Percentiles rank a stretch among this genome's conserved stretches.
These are phyloP conservation scores for Fulvia fulva DNA, from an alignment of 2,329 filamentous ascomycete genomes.

Conservation along the genomic window DNA sequence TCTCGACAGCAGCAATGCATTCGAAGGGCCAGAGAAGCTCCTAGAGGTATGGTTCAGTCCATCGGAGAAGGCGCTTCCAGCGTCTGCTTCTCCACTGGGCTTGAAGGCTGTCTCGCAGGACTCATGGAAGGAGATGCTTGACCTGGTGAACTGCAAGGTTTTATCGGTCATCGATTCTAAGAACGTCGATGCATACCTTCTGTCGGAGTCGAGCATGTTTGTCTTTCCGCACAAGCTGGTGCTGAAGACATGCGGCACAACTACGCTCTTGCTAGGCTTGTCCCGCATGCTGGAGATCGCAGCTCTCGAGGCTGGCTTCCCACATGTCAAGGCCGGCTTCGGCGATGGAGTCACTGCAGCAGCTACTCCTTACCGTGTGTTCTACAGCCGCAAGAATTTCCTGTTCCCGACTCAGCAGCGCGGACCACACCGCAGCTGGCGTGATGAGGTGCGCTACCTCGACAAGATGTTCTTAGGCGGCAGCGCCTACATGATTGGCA, in stretches of 20 bases:
- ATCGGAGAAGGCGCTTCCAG: constrained; percentile 67
- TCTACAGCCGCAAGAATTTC: constrained; percentile 99
- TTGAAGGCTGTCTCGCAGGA: constrained; percentile 81
- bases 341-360: constrained; percentile 66
- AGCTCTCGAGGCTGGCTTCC: constrained; percentile 81
- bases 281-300: constrained; percentile 91
- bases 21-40: constrained; percentile 97
- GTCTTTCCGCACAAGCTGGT: constrained; percentile 99
- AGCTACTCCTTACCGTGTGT: constrained; percentile 89
- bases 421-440: constrained; percentile 95
- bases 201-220: constrained; percentile 99
- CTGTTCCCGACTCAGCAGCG: constrained; percentile 91
- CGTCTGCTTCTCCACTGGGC: constrained; percentile 66
- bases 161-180: constrained; percentile 90
- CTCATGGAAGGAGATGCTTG: constrained; percentile 93
- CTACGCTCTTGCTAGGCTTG: constrained; percentile 83
- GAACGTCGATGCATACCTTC: constrained; percentile 89
- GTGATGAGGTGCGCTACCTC: constrained; percentile 87
- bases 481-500: constrained; percentile 98
- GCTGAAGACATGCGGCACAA: constrained; percentile 96
- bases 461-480: constrained; percentile 88
- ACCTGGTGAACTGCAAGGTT: constrained; percentile 97
- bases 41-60: constrained; percentile 97
- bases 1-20: constrained; percentile 91
- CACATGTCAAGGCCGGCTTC: constrained; percentile 66